These are phyloP conservation scores for Eucalyptus fibrosa DNA, from an alignment of 345 rosid species.

Conservation along the genomic window DNA sequence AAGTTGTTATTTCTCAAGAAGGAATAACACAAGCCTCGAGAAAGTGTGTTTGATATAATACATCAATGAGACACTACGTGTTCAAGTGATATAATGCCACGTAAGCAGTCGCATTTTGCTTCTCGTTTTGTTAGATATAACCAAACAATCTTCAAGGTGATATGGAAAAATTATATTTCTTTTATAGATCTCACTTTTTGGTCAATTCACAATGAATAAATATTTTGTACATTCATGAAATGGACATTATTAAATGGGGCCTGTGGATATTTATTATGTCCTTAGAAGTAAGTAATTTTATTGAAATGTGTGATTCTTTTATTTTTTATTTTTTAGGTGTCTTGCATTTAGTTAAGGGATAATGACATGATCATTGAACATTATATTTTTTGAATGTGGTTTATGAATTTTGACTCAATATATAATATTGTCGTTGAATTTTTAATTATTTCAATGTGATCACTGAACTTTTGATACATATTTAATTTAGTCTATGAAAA, in stretches of 20 bases:
- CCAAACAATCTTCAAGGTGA: neutral
- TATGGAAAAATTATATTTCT: neutral
- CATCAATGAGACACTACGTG: neutral
- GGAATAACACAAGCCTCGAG: neutral
- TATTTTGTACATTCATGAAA: neutral
- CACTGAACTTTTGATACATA: no score
- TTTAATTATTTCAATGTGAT: no score
- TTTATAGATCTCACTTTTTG: neutral
- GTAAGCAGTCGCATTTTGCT: neutral
- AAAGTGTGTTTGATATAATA: neutral
- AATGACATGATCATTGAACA: neutral
- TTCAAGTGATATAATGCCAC: neutral
- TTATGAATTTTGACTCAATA: fast-evolving
- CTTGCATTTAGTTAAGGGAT: neutral
- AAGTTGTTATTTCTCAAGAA: neutral
- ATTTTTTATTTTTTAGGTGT: neutral
- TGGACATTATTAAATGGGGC: neutral
- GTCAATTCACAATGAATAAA: neutral
- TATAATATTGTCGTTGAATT: fast-evolving
- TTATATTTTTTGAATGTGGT: no score
- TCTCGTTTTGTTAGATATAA: neutral
- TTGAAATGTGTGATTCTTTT: neutral
- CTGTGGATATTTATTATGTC: neutral
- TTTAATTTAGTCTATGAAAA: no score
- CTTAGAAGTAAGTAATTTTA: neutral